phyloP scores from a whole-genome alignment of 805 yeast genomes.

The Diddensiella santjacobensis region DNA sequence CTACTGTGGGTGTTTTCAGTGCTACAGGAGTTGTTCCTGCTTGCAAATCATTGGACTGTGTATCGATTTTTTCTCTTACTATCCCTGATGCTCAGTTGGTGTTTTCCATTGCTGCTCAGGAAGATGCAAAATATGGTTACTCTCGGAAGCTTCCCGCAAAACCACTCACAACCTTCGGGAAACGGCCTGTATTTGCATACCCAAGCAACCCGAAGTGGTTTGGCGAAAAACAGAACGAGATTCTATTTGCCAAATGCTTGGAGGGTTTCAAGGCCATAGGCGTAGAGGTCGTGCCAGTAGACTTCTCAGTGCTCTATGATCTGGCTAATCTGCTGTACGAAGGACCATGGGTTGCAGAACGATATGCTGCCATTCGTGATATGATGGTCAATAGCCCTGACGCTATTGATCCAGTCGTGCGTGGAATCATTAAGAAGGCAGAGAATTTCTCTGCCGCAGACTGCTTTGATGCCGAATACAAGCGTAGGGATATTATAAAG shows the following conservation, averaged over 20 bases:
- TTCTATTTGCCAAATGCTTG: conserved; percentile 60
- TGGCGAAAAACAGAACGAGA: conserved; percentile 64
- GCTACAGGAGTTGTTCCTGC: conserved; percentile 96
- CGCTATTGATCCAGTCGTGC: conserved; percentile 80
- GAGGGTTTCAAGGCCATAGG: conserved; percentile 49
- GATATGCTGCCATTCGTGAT: conserved; percentile 78
- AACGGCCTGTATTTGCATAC: conserved; percentile 65
- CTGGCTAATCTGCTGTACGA: conserved; percentile 87
- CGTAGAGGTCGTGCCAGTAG: conserved; percentile 57
- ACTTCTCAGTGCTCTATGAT: conserved; percentile 71
- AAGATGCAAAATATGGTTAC: conserved; percentile 74
- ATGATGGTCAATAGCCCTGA: conserved; percentile 68
- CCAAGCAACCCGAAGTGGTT: conserved; percentile 74
- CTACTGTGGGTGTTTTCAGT: conserved; percentile 84
- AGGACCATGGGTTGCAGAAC: conserved; percentile 98
- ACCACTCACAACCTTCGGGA: conserved; percentile 57
- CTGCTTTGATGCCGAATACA: conserved; percentile 80
- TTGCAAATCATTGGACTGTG: conserved; percentile 90
- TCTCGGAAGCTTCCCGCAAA: conserved; percentile 70
- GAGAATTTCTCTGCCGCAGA: conserved; percentile 76
- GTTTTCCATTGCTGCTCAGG: conserved; percentile 65
- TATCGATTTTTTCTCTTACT: conserved; percentile 75
- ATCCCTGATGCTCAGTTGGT: conserved; percentile 78
- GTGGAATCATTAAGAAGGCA: conserved; percentile 72
- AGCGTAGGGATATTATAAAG: conserved; percentile 75